Percentiles rank a stretch among this genome's conserved stretches.
These are phyloP conservation scores for Fusarium compactum DNA, from an alignment of 2,329 filamentous ascomycete genomes.

Conservation along the genomic window DNA sequence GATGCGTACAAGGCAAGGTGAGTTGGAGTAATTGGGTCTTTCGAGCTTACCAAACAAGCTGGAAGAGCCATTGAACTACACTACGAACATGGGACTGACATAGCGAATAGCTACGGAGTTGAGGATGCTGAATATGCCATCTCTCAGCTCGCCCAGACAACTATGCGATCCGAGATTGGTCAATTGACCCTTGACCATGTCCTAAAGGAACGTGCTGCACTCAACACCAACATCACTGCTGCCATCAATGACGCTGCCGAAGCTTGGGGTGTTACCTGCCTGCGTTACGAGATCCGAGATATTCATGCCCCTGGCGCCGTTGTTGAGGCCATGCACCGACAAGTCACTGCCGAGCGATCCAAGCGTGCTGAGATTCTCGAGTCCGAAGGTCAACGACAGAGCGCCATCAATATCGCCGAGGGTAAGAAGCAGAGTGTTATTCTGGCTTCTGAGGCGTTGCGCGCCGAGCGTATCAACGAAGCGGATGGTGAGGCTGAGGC, in stretches of 20 bases:
- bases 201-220: constrained; percentile 92
- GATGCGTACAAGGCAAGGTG: constrained; percentile 98
- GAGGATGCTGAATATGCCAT: constrained; percentile 99
- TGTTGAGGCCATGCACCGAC: constrained; percentile 97
- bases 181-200: constrained; percentile 97
- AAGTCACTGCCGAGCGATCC: constrained; percentile 95
- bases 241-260: constrained; percentile 98
- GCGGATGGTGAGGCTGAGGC: constrained; percentile 95
- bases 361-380: constrained; percentile 98
- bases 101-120: constrained; percentile 83
- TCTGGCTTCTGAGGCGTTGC: constrained; percentile 90
- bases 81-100: constrained; percentile 15
- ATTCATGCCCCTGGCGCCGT: constrained; percentile 96
- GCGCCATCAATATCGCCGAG: constrained; percentile 98
- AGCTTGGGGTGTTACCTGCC: constrained; percentile 95
- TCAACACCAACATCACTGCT: constrained; percentile 98
- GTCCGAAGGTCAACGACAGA: constrained; percentile 95
- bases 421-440: constrained; percentile 98
- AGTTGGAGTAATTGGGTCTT: constrained; percentile 42
- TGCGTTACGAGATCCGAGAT: constrained; percentile 97
- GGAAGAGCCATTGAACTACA: neutral
- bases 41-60: neutral
- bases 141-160: constrained; percentile 96
- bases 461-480: constrained; percentile 91
- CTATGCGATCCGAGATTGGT: constrained; percentile 98